These are phyloP conservation scores for Tripterygium wilfordii DNA, from an alignment of 177 flowering plant species.

Conservation along the genomic window DNA sequence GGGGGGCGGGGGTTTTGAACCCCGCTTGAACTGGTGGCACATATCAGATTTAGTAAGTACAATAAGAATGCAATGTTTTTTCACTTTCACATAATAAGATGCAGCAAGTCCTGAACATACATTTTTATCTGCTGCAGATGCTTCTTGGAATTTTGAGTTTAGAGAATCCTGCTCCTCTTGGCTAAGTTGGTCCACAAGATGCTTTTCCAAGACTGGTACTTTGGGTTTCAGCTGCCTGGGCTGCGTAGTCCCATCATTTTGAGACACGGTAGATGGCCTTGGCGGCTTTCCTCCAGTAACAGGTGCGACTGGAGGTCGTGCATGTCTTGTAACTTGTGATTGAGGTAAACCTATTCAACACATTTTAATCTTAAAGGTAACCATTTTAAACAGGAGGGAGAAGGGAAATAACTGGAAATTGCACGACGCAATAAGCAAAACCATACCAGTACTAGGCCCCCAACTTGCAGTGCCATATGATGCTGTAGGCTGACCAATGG, in stretches of 20 bases:
- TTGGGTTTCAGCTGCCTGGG: slow-evolving; percentile 52
- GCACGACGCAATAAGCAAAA: slow-evolving; percentile 1
- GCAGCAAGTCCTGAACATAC: slow-evolving; percentile 18
- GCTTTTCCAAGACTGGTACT: slow-evolving; percentile 67
- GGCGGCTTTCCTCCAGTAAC: slow-evolving; percentile 51
- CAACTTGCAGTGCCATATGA: slow-evolving; percentile 48
- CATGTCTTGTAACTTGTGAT: slow-evolving; percentile 35
- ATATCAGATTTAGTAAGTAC: background rate
- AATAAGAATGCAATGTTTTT: background rate
- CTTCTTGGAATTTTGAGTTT: slow-evolving; percentile 61
- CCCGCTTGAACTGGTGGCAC: too few species aligned
- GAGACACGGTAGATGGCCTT: slow-evolving; percentile 34
- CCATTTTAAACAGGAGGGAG: background rate
- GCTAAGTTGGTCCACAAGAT: slow-evolving; percentile 66
- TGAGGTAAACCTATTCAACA: slow-evolving; percentile 45
- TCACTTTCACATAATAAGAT: background rate
- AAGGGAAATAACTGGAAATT: background rate
- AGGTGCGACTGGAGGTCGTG: slow-evolving; percentile 33
- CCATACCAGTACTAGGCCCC: slow-evolving; percentile 59
- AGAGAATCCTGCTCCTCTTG: slow-evolving; percentile 66
- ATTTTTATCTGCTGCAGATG: slow-evolving; percentile 67
- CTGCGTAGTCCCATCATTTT: slow-evolving; percentile 32
- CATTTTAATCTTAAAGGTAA: background rate
- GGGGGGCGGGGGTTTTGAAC: too few species aligned
- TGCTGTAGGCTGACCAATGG: slow-evolving; percentile 44